Evolutionary conservation across 2,329 filamentous ascomycete species (phyloP), one percentile per base, ranked within the genome.

Genomic region (Arachnomyces sp.): DNA sequence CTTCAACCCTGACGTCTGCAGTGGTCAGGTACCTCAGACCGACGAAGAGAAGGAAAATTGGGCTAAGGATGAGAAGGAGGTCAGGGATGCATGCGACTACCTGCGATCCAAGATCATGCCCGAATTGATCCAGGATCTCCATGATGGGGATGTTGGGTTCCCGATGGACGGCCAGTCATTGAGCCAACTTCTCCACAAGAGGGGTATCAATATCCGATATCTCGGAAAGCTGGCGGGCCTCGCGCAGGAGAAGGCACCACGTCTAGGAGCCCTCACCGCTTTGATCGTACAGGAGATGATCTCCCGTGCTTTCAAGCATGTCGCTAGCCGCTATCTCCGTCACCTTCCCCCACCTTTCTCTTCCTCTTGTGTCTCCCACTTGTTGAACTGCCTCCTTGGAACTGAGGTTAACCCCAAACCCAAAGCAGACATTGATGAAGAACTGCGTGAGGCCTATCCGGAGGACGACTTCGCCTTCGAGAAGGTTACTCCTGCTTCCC

Each of bases 81-180:
- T 98, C 36, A 82, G 86, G 47, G 79, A 82, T 42, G 87, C 87
- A 20, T 92, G 88, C 66, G 72, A 79, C 39, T 88, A 84, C 62
- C 73, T 98, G 36, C 78, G 79, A 7, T 73, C 79, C 7, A 81
- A 82, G 44, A 77, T 87, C 40, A 83, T 98, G 49, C 88, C 90
- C n/a, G 78, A 83, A 41, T 73, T 98, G 42, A 66, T 96, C 43
- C 80, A 82, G 46, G 90, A 98, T 55, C 76, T 98, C 43, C 82
- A 84, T 57, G 86, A 94, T 49, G 89, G 87, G 5, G 90, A 98
- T 51, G 82, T 94, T 50, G 92, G 90, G 54, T 96, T 96, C 70
- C 92, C 92, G 9, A 95, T 96, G 87, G 93, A 98, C 54, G 92
- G 92, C n/a, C 78, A 84, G 56, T 95, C 90, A 14, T 72, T 98